Percentiles rank a stretch among this genome's conserved stretches.
These are phyloP conservation scores for Spongospora subterranea DNA, from an alignment of 208 protist species.

Conservation along the genomic window DNA sequence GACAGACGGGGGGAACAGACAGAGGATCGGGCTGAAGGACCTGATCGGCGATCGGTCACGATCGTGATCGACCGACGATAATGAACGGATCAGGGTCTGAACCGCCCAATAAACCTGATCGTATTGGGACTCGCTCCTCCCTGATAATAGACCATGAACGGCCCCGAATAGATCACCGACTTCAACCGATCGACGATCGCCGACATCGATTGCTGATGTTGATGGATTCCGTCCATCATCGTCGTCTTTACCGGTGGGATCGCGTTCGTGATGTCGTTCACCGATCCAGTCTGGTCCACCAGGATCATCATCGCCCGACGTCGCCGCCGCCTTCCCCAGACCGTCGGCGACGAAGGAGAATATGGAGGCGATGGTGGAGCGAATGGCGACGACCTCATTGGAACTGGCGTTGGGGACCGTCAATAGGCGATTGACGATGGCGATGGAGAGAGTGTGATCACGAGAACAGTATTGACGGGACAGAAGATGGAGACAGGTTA, in stretches of 20 bases:
- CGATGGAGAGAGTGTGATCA: neutral
- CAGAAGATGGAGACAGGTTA: neutral
- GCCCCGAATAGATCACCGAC: neutral
- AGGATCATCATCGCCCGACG: too few species aligned
- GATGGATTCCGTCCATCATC: too few species aligned
- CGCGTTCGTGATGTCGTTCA: too few species aligned
- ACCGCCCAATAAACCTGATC: constrained; percentile 28
- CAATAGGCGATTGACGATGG: neutral
- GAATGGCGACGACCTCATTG: neutral
- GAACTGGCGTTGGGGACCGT: neutral
- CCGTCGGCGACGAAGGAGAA: neutral
- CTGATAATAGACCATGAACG: neutral
- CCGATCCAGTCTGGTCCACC: too few species aligned
- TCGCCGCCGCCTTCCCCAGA: too few species aligned
- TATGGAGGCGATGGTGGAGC: neutral
- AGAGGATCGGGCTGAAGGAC: too few species aligned
- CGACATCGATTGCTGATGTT: too few species aligned
- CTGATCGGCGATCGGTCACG: too few species aligned
- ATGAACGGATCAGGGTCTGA: neutral
- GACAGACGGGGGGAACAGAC: too few species aligned
- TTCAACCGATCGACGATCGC: too few species aligned
- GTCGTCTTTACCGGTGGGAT: too few species aligned
- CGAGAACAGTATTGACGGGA: neutral
- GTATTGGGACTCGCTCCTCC: constrained; percentile 5
- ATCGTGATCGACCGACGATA: too few species aligned